Conservation (phyloP, 441 rosid genomes). For the Rhodomyrtus psidioides region DNA sequence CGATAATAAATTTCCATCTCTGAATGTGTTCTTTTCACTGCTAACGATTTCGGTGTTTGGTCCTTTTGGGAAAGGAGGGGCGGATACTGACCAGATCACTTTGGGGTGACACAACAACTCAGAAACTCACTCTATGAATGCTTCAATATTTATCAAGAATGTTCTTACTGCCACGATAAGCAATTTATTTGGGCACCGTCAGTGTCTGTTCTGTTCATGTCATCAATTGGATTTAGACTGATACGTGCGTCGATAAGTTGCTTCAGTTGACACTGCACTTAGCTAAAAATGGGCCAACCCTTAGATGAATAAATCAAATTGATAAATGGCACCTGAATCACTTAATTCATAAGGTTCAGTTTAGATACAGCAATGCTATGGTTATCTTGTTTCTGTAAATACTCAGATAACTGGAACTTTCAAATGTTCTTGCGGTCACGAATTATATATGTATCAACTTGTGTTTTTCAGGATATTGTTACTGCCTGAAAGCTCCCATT, state of each 20-base stretch:
- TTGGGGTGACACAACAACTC: background rate
- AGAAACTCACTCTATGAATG: background rate
- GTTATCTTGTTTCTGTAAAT: background rate
- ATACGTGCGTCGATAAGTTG: background rate
- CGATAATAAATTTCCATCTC: background rate
- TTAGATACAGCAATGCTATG: background rate
- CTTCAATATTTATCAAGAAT: background rate
- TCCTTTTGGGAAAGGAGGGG: background rate
- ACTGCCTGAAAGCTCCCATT: background rate
- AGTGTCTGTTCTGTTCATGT: background rate
- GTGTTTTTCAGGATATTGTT: background rate
- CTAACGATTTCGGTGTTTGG: background rate
- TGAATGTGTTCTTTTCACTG: background rate
- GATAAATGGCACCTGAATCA: background rate
- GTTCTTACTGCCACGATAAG: background rate
- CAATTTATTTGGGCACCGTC: background rate
- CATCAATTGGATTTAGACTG: background rate
- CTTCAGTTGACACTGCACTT: background rate
- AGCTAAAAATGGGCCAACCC: background rate
- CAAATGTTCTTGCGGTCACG: background rate
- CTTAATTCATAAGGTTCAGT: background rate
- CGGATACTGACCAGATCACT: background rate
- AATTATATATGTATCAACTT: background rate
- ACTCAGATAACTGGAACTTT: background rate
- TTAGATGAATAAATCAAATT: background rate